Conservation (phyloP, 306 rosid genomes). For the Vigna reflexopilosa region DNA sequence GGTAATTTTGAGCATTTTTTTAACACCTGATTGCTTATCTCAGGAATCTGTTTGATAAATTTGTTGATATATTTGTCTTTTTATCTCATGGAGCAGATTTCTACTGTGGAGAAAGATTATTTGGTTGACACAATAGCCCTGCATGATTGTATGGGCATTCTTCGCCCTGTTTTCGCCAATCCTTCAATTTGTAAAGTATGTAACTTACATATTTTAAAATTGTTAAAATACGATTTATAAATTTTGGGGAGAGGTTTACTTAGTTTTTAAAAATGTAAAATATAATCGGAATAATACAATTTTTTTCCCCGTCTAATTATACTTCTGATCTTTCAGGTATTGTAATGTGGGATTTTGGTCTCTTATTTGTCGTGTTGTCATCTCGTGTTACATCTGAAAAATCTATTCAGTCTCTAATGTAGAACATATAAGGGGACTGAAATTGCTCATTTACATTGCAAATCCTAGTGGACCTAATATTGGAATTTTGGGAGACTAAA, state of each 20-base stretch:
- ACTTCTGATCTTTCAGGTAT: not conserved
- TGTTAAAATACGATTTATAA: slow-evolving; percentile 14
- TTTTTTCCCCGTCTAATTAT: not conserved
- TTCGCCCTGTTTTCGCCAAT: slow-evolving; percentile 75
- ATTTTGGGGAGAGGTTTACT: not conserved
- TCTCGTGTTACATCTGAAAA: not conserved
- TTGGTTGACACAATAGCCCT: slow-evolving; percentile 87
- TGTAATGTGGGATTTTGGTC: not conserved
- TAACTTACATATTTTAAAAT: slow-evolving; percentile 39
- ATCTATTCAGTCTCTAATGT: not conserved
- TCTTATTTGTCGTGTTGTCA: not conserved
- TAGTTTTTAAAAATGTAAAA: not conserved
- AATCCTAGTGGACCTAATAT: not conserved
- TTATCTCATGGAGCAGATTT: slow-evolving; percentile 59
- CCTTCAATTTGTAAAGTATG: slow-evolving; percentile 84
- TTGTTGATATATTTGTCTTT: slow-evolving; percentile 5
- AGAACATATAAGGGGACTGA: not conserved
- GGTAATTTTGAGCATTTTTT: slow-evolving; percentile 49
- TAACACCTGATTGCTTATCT: not conserved
- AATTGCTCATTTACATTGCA: too few species aligned
- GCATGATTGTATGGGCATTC: slow-evolving; percentile 76
- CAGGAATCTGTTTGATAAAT: slow-evolving; percentile 27
- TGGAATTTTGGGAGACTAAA: not conserved
- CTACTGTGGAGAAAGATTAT: slow-evolving; percentile 79
- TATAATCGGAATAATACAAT: slow-evolving; percentile 4